Evolutionary conservation across 257 asterid species (phyloP), one percentile per base, ranked within the genome.

Genomic region (Solanum bulbocastanum): DNA sequence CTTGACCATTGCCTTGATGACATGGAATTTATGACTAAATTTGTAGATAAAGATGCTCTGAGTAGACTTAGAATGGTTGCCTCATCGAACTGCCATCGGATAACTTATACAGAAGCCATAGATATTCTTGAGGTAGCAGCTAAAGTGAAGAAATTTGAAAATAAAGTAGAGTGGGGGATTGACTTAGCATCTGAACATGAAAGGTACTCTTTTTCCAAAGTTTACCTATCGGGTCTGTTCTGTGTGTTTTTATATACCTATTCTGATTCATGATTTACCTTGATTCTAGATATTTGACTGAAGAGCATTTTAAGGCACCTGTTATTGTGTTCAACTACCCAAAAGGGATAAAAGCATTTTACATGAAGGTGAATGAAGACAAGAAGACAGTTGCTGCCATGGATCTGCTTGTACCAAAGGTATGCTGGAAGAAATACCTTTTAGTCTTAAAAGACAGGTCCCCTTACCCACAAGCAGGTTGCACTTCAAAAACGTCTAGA

Each of bases 351-450:
- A 97, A 97, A 93, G 98, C 99, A 62, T 96, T 95, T 89, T 96
- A 97, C 92, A 97, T 97, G 99, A 97, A 97, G 94, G 94, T 97
- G 90, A 97, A 97, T 73, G 98, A 95, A 66, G 99, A 97, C 90
- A 88, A 94, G 18, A 93, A 92, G 93, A 97, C 99, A 65, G 99
- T 97, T 90, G 99, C 99, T 73, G 99, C 99, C 36, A 97, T 97
- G 99, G 99, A 97, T 88, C 98, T 96, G 86, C 99, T 97, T 87
- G 99, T 97, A 83, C 99, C 99, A 12, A 97, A 95, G 96, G 99
- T 96, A 37, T 73, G 27, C 82, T 68, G 78, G 42, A 81, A 79
- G 66, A 81, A 27, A 18, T 81, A 30, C 69, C 68, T 20, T 46
- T 27, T 81, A 8, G 40, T 46, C 85, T 81, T 46, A 25, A 9